Base-by-base conservation (phyloP, 2,329 filamentous ascomycete species). In the Penicillium sp. region DNA sequence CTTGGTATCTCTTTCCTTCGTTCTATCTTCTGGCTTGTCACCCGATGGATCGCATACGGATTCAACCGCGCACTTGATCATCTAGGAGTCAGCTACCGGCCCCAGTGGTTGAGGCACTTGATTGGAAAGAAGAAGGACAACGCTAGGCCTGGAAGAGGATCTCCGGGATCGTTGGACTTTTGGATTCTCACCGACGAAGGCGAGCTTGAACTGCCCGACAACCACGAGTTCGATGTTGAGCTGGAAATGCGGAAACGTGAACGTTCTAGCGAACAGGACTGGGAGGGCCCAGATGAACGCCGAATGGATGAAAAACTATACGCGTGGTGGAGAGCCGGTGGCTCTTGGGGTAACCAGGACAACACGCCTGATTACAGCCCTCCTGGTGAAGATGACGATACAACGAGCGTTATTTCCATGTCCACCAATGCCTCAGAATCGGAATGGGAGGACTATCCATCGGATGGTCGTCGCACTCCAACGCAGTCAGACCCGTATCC, bases 301-400 rank as follows among this genome's bases (percentile, higher is more conserved):
- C 81, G 83, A 35, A 76, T 96, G 2, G 87, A 92, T 57, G 79
- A 81, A 2, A 86, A 84, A 52, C 75, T 96, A 1, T 97, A 96
- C 68, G 78, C 79, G 27, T 94, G 92, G 83, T 97, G 90, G 88
- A 84, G 88, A 46, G 78, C 80, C 48, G 90, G 90, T 18, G 90
- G 89, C 7, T 89, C 89, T 75, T 96, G 90, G 85, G 92, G 92
- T 1, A 85, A 86, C 14, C 79, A 86, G 28, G 92, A 97, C 67
- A 79, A 79, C 5, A 96, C 89, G 64, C 89, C 88, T 25, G 88
- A 92, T 56, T 97, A 92, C 68, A 70, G 77, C 28, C 86, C 86
- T 0, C 63, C 69, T 2, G 69, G 76, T 10, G 67, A 75, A 4
- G 77, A 86, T 40, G 85, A 87, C 65, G 90, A 95, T 65, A 82